These are phyloP conservation scores for Brassica juncea DNA, from an alignment of 345 rosid species.

Conservation along the genomic window DNA sequence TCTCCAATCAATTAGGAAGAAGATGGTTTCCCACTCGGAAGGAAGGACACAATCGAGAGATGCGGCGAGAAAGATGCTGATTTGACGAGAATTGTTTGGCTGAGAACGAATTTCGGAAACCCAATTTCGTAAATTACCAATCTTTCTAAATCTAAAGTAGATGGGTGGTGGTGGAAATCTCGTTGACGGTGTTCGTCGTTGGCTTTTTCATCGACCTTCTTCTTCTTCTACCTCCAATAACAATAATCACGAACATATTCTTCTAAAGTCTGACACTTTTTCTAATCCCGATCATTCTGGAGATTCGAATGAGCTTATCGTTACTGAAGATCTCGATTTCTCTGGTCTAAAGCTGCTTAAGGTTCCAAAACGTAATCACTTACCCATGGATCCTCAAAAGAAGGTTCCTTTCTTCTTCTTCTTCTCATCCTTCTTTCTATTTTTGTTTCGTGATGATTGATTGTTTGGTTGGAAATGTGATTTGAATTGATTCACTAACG, in stretches of 20 bases:
- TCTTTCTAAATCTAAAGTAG: not conserved
- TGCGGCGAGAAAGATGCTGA: not conserved
- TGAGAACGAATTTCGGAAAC: not conserved
- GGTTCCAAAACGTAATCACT: not conserved
- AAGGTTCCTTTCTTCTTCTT: not conserved
- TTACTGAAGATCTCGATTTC: not conserved
- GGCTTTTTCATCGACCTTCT: not conserved
- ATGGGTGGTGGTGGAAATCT: not conserved
- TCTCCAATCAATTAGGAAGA: not conserved
- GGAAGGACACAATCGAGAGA: not conserved
- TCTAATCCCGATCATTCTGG: not conserved
- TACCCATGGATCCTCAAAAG: not conserved
- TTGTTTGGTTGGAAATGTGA: not conserved
- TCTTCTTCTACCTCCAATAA: not conserved
- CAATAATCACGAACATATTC: not conserved
- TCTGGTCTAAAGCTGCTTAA: not conserved
- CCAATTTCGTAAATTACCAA: not conserved
- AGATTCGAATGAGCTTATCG: not conserved
- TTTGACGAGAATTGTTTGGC: not conserved
- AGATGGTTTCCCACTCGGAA: not conserved
- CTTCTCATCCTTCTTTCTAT: not conserved
- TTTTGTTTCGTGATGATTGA: not conserved
- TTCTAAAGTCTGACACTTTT: not conserved
- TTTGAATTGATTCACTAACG: not conserved
- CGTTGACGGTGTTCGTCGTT: not conserved